Evolutionary conservation across 2,329 filamentous ascomycete species (phyloP), one percentile per base, ranked within the genome.

Genomic region (Colletotrichum sp.): DNA sequence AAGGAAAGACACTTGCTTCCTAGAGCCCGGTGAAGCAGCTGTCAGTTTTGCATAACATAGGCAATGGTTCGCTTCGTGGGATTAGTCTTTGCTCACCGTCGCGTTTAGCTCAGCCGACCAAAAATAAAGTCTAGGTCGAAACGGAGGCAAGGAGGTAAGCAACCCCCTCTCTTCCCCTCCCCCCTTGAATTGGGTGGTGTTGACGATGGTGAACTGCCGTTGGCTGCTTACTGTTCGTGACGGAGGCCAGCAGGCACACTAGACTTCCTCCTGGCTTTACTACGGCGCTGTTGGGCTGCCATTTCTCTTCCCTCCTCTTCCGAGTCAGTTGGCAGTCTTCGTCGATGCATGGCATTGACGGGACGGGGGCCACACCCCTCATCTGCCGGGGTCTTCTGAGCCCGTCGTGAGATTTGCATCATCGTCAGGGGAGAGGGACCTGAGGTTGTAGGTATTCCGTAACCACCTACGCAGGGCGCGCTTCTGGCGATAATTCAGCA

Each of bases 51-150:
- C 72, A 72, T 68, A 28, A 52, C 32, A 28, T 26, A 28, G 63
- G 52, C 39, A 68, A 43, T 72, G 64, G 69, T 64, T 72, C 39
- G 55, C 32, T 52, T 43, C 32, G 24, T 30, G 39, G 18, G n/a
- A 39, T 43, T 75, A 68, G 73, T 57, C 6, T 68, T 75, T 72
- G 52, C 61, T 26, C 10, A 48, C 43, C 26, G 64, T 68, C 32
- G 63, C 21, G 69, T 16, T 64, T 64, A 59, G 69, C 43, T 64
- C 24, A 28, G 14, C 55, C 61, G 16, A 26, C 26, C 63, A 10
- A 55, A 68, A 68, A 72, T 72, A 64, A 67, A 57, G 55, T 72
- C 69, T 55, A 32, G 21, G 55, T 64, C 73, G 69, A 75, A 72
- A 72, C 69, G 55, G 68, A 67, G 24, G 68, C 63, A 72, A 72